phyloP scores from a whole-genome alignment of 495 filamentous ascomycete species.

The Annulohypoxylon maeteangense region DNA sequence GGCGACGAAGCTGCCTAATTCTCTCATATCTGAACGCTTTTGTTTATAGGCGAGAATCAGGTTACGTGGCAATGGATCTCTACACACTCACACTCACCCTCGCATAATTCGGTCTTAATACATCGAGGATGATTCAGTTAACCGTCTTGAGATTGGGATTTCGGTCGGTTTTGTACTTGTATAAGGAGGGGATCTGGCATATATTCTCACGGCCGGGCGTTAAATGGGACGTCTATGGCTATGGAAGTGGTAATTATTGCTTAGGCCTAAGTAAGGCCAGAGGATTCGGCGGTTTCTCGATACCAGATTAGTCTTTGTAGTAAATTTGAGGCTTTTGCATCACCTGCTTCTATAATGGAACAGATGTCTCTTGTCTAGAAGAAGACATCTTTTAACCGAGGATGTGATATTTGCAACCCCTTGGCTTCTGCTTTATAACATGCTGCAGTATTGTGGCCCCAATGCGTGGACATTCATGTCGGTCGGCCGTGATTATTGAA shows the following conservation, averaged over 20 bases:
- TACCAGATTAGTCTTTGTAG: not conserved
- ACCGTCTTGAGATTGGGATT: not conserved
- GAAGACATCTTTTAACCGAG: too few relatives aligned
- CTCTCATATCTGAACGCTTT: not conserved
- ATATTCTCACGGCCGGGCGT: not conserved
- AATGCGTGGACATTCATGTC: too few relatives aligned
- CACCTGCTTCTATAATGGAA: too few relatives aligned
- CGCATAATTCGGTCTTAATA: not conserved
- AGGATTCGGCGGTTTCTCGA: not conserved
- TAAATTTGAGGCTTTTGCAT: not conserved
- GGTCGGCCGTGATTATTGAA: too few relatives aligned
- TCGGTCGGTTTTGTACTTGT: slow-evolving; percentile 14
- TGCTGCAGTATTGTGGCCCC: too few relatives aligned
- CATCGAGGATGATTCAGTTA: not conserved
- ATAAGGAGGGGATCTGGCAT: slow-evolving; percentile 13
- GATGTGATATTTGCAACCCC: too few relatives aligned
- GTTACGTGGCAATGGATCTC: not conserved
- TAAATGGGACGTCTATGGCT: not conserved
- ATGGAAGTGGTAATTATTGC: not conserved
- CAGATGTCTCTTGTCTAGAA: too few relatives aligned
- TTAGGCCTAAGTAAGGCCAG: not conserved
- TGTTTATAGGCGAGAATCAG: not conserved
- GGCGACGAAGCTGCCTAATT: slow-evolving; percentile 51
- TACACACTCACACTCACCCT: not conserved
- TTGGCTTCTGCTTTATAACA: too few relatives aligned